Base-by-base conservation (phyloP, 495 filamentous ascomycete species). In the Viridothelium virens region DNA sequence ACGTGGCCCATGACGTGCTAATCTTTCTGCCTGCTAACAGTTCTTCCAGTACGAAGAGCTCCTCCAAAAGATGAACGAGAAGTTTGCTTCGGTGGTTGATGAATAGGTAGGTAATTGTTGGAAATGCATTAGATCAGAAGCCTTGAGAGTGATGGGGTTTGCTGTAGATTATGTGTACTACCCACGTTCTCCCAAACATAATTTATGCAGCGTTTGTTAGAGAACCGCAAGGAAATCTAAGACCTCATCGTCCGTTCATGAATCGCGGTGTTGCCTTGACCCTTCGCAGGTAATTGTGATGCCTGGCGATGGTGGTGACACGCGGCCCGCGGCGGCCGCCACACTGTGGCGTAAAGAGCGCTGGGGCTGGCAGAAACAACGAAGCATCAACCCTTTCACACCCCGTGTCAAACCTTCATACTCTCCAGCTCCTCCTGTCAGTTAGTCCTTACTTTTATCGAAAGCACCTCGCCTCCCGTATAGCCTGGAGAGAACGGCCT, bases 41-140 rank as follows among this genome's bases (percentile, higher is more conserved):
- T 36, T 2, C 31, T 5, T 38, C 33, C 64, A 91, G 89, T 98
- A 97, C 76, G 94, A 98, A 83, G 87, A 87, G 72, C 83, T 97
- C 71, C 82, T 90, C 71, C 91, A 96, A 78, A 83, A 83, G 67
- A 91, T 98, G 92, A 85, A 88, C 65, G 95, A 98, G 77, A 92
- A 95, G 76, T 98, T 97, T 78, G 95, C 95, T 25, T 85, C 90
- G 12, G 91, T 97, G 62, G 83, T 87, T 71, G 94, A 98, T 78
- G 94, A 97, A 83, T 98, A 90, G 81, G 36, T 14, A n/a, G 36
- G 5, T 59, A 34, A 31, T 25, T 25, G 25, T 25, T 25, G 14
- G 11, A 7, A 36, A 36, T 7, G 31, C 6, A 3, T 7, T 34
- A 36, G 7, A 10, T 59, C 9, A 36, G 10, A 44, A 44, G 41